Percentiles rank a stretch among this genome's conserved stretches.
phyloP scores from a whole-genome alignment of 2,329 filamentous ascomycete genomes.

The Colletotrichum costaricense region DNA sequence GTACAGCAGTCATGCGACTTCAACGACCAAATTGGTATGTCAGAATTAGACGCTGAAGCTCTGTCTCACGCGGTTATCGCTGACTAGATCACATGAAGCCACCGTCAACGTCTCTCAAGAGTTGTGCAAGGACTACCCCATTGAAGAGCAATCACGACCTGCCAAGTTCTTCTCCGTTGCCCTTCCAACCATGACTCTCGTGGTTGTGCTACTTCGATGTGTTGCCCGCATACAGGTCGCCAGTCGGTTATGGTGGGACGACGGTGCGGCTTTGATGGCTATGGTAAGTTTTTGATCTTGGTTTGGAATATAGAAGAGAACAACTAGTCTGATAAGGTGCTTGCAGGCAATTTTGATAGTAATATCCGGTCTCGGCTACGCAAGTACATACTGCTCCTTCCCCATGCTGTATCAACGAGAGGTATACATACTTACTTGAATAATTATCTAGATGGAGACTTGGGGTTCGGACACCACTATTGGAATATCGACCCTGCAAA shows the following conservation, averaged over 20 bases:
- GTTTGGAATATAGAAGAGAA: too few relatives aligned
- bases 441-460: not conserved
- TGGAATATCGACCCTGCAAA: slow-evolving; percentile 38
- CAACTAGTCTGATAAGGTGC: too few relatives aligned
- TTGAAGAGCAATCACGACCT: not conserved
- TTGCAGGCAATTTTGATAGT: too few relatives aligned
- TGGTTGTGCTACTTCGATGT: slow-evolving; percentile 14
- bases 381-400: not conserved
- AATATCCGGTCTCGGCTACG: too few relatives aligned
- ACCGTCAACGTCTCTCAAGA: slow-evolving; percentile 1
- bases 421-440: not conserved
- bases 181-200: not conserved
- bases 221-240: slow-evolving; percentile 5
- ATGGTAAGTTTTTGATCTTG: slow-evolving; percentile 3
- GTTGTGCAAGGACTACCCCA: slow-evolving; percentile 22
- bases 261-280: slow-evolving; percentile 26
- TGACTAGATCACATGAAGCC: not conserved
- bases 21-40: slow-evolving; percentile 20
- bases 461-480: slow-evolving; percentile 39
- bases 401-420: too few relatives aligned
- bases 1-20: slow-evolving; percentile 28
- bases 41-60: too few relatives aligned
- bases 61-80: not conserved
- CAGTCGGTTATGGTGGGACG: slow-evolving; percentile 31
- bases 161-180: slow-evolving; percentile 9